Percentiles rank a stretch among this genome's conserved stretches.
Conservation (phyloP, 306 rosid species). For the Ammopiptanthus mongolicus region DNA sequence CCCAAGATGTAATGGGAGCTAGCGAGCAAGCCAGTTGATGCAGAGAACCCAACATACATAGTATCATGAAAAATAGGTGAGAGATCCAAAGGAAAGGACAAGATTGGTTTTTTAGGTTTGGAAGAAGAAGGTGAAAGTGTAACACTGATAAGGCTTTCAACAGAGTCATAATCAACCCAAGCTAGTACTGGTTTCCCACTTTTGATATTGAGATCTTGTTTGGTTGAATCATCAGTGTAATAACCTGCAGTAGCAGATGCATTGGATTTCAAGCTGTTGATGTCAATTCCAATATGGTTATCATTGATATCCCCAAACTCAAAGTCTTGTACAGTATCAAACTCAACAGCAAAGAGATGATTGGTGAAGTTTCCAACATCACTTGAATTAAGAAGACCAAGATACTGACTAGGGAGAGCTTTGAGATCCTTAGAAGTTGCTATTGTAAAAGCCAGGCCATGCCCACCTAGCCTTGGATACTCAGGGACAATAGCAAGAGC, state of each 20-base stretch:
- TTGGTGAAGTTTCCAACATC: slow-evolving; percentile 57
- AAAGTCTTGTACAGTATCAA: slow-evolving; percentile 80
- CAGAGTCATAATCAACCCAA: slow-evolving; percentile 78
- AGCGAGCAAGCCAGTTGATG: slow-evolving; percentile 84
- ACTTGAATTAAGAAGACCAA: slow-evolving; percentile 60
- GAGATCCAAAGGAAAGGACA: slow-evolving; percentile 53
- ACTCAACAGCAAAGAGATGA: slow-evolving; percentile 75
- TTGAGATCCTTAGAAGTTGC: slow-evolving; percentile 43
- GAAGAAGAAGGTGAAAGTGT: slow-evolving; percentile 52
- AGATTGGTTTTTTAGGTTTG: slow-evolving; percentile 53
- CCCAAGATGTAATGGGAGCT: slow-evolving; percentile 83
- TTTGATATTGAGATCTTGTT: slow-evolving; percentile 43
- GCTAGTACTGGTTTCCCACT: slow-evolving; percentile 52
- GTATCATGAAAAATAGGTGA: slow-evolving; percentile 43
- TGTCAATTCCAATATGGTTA: slow-evolving; percentile 73
- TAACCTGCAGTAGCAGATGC: slow-evolving; percentile 43
- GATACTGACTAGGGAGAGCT: slow-evolving; percentile 71
- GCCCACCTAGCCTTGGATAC: slow-evolving; percentile 83
- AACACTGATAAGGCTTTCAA: slow-evolving; percentile 30
- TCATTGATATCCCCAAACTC: slow-evolving; percentile 81
- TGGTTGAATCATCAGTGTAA: slow-evolving; percentile 26
- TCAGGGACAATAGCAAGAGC: slow-evolving; percentile 64
- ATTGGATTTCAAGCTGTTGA: slow-evolving; percentile 59
- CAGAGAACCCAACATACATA: slow-evolving; percentile 87
- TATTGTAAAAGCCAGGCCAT: slow-evolving; percentile 73